Conservation (phyloP, 495 filamentous ascomycete species). For the Chaetomidium leptoderma region DNA sequence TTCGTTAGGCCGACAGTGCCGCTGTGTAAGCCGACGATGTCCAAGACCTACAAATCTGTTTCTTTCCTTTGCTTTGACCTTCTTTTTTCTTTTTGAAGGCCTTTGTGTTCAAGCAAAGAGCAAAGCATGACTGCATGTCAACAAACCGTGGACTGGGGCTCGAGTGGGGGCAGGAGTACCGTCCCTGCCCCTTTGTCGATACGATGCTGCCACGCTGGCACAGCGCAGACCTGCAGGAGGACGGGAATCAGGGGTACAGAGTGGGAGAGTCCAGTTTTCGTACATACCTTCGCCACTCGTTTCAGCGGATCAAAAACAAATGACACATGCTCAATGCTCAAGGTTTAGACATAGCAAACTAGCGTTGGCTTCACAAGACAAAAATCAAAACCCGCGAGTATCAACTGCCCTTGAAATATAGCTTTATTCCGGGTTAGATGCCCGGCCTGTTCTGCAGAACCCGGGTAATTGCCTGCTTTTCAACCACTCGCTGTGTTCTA, state of each 20-base stretch:
- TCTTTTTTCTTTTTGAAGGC: too few species aligned
- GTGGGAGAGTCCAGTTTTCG: too few species aligned
- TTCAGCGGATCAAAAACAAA: too few species aligned
- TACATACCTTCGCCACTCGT: too few species aligned
- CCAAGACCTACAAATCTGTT: too few species aligned
- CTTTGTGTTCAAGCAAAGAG: too few species aligned
- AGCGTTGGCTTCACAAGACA: neutral
- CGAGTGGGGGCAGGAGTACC: neutral
- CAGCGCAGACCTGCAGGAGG: neutral
- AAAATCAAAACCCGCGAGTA: neutral
- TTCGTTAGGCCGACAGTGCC: too few species aligned
- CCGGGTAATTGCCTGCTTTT: constrained; percentile 19
- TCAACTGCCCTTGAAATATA: neutral
- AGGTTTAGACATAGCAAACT: too few species aligned
- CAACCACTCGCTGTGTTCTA: neutral
- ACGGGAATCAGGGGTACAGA: neutral
- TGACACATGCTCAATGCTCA: too few species aligned
- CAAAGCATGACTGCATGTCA: too few species aligned
- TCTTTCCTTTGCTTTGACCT: neutral
- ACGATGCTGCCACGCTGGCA: constrained; percentile 12
- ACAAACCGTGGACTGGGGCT: neutral
- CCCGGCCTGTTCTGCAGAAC: constrained; percentile 3
- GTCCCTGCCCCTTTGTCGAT: neutral
- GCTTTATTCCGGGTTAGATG: neutral
- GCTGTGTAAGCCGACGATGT: too few species aligned